Evolutionary conservation across 1,284 basidiomycete species (phyloP).

Genomic region (Trichosporon faecale): DNA sequence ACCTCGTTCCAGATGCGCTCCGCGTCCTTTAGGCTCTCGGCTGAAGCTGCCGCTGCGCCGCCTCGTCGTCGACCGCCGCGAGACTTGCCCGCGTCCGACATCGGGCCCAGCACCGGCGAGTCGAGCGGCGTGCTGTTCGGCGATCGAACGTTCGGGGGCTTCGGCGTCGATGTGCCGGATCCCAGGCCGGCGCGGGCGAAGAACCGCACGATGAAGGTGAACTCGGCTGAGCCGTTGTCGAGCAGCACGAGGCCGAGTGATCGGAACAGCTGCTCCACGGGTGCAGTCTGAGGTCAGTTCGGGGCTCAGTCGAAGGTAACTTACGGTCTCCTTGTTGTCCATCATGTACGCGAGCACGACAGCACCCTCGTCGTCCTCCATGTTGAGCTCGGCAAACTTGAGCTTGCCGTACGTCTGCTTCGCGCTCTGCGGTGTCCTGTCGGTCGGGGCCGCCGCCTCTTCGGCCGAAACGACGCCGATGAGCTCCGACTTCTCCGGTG

Average conservation of each 20-base stretch:
- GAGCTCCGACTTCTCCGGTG: slow-evolving; percentile 42
- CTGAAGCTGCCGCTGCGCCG: not conserved
- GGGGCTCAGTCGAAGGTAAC: slow-evolving; percentile 36
- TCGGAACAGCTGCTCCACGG: slow-evolving; percentile 74
- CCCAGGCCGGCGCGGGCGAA: slow-evolving; percentile 55
- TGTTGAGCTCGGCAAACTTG: slow-evolving; percentile 61
- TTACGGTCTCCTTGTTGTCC: slow-evolving; percentile 76
- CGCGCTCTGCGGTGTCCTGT: slow-evolving; percentile 52
- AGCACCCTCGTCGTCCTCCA: slow-evolving; percentile 62
- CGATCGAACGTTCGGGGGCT: slow-evolving; percentile 16
- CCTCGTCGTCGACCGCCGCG: slow-evolving; percentile 6
- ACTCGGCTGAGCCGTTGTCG: slow-evolving; percentile 89
- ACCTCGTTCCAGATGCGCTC: slow-evolving; percentile 78
- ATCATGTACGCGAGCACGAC: slow-evolving; percentile 79
- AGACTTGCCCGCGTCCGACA: slow-evolving; percentile 35
- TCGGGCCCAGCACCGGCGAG: slow-evolving; percentile 33
- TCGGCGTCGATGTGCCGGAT: not conserved
- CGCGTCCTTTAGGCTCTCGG: slow-evolving; percentile 52
- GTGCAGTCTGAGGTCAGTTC: slow-evolving; percentile 64
- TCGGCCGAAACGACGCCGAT: slow-evolving; percentile 42
- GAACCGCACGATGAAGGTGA: slow-evolving; percentile 78
- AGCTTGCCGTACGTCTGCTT: slow-evolving; percentile 57
- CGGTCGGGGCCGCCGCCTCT: slow-evolving; percentile 30
- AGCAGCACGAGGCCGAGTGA: slow-evolving; percentile 82
- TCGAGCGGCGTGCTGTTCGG: slow-evolving; percentile 30